Evolutionary conservation across 306 rosid genomes (phyloP).

Genomic region (Mucuna pruriens): DNA sequence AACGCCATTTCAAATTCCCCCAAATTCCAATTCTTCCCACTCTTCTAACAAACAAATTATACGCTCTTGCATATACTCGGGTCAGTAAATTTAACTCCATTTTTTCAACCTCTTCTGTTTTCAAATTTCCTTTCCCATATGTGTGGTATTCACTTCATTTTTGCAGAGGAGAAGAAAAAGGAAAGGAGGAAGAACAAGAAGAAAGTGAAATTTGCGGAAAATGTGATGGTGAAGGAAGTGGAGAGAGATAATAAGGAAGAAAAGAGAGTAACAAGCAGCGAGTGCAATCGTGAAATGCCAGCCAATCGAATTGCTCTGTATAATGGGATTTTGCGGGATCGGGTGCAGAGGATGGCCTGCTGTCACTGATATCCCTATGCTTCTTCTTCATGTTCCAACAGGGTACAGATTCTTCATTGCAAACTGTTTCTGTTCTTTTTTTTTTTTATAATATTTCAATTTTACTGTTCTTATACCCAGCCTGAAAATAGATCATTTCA

Average conservation of each 20-base stretch:
- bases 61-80: conserved; percentile 74
- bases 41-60: conserved; percentile 33
- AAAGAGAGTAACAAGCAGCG: conserved; percentile 10
- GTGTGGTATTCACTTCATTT: neutral
- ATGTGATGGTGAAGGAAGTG: conserved; percentile 71
- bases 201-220: conserved; percentile 74
- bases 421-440: neutral
- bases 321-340: conserved; percentile 49
- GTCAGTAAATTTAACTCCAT: conserved; percentile 43
- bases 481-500: too few species aligned
- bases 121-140: neutral
- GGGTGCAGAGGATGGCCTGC: conserved; percentile 36
- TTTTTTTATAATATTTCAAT: neutral
- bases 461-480: too few species aligned
- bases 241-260: conserved; percentile 37
- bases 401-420: conserved; percentile 12
- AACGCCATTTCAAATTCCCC: neutral
- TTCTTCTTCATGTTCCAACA: neutral
- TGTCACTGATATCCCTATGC: conserved; percentile 29
- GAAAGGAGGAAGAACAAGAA: conserved; percentile 51
- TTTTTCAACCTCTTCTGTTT: neutral
- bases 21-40: neutral
- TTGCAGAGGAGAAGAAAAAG: conserved; percentile 53
- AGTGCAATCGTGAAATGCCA: conserved; percentile 41
- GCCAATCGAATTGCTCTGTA: conserved; percentile 51